phyloP scores from a whole-genome alignment of 208 protist species.

The Crithidia sp. region DNA sequence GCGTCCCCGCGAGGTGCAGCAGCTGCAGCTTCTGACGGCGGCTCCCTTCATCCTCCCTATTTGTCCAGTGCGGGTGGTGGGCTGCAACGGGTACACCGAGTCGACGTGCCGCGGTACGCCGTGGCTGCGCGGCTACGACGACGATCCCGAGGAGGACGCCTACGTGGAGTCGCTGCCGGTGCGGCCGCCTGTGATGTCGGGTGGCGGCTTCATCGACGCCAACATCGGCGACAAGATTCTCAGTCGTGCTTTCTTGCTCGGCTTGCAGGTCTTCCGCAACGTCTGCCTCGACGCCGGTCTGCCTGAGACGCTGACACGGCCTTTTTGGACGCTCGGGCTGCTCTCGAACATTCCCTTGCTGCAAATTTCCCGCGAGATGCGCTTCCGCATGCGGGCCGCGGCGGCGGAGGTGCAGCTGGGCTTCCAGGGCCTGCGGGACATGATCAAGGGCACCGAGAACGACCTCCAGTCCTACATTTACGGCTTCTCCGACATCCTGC shows the following conservation, averaged over 20 bases:
- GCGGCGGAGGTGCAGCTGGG: slow-evolving; percentile 54
- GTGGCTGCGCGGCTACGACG: slow-evolving; percentile 59
- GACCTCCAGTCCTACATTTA: slow-evolving; percentile 52
- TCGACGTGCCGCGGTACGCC: slow-evolving; percentile 52
- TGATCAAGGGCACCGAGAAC: slow-evolving; percentile 51
- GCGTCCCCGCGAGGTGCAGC: slow-evolving; percentile 26
- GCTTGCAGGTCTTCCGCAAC: slow-evolving; percentile 45
- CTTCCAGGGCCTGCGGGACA: slow-evolving; percentile 36
- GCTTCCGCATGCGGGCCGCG: slow-evolving; percentile 49
- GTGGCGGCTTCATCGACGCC: slow-evolving; percentile 47
- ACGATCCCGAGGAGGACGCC: slow-evolving; percentile 54
- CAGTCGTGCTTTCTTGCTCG: slow-evolving; percentile 43
- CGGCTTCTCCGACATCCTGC: slow-evolving; percentile 32
- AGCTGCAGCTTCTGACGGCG: slow-evolving; percentile 32
- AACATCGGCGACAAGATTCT: slow-evolving; percentile 53
- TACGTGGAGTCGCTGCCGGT: slow-evolving; percentile 52
- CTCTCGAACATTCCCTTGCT: slow-evolving; percentile 55
- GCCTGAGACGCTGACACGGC: slow-evolving; percentile 47
- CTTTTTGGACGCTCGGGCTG: slow-evolving; percentile 41
- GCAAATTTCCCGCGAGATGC: slow-evolving; percentile 55
- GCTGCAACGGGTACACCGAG: slow-evolving; percentile 45
- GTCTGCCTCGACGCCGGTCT: slow-evolving; percentile 51
- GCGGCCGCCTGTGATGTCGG: slow-evolving; percentile 51
- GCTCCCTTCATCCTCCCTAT: slow-evolving; percentile 48
- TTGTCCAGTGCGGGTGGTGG: slow-evolving; percentile 56